Percentiles rank a stretch among this genome's conserved stretches.
These are phyloP conservation scores for Cairneyella variabilis DNA, from an alignment of 495 filamentous ascomycete species.

Conservation along the genomic window DNA sequence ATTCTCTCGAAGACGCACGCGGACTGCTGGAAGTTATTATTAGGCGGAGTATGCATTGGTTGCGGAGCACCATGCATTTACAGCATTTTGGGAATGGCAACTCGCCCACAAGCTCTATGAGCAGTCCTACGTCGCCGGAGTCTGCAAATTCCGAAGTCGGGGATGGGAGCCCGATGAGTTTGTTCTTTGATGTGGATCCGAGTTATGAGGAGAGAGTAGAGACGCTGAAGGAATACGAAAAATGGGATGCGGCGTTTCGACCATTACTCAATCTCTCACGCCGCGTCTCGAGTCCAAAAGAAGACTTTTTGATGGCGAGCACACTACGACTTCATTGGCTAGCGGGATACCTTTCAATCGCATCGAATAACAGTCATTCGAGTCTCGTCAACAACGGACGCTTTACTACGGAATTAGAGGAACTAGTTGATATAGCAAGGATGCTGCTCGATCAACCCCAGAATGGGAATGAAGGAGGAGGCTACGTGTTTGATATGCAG, in stretches of 20 bases:
- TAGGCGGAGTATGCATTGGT: slow-evolving; percentile 21
- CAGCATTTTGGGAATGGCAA: slow-evolving; percentile 11
- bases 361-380: slow-evolving; percentile 10
- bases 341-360: slow-evolving; percentile 15
- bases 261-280: slow-evolving; percentile 14
- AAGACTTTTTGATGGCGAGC: slow-evolving; percentile 12
- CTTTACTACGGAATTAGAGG: slow-evolving; percentile 17
- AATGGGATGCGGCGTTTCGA: slow-evolving; percentile 14
- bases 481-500: slow-evolving; percentile 27
- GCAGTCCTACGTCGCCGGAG: neutral
- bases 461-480: neutral
- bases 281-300: slow-evolving; percentile 1
- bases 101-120: neutral
- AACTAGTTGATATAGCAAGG: slow-evolving; percentile 15
- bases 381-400: slow-evolving; percentile 10
- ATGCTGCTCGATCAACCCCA: slow-evolving; percentile 4
- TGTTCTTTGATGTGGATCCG: slow-evolving; percentile 17
- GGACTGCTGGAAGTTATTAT: slow-evolving; percentile 9
- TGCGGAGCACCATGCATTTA: slow-evolving; percentile 19
- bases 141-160: too few species aligned
- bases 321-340: slow-evolving; percentile 16
- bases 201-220: slow-evolving; percentile 11
- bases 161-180: neutral
- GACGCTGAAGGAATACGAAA: slow-evolving; percentile 16
- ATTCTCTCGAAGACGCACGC: slow-evolving; percentile 6